Conservation (phyloP, 805 yeast genomes). For the Pichia cephalocereana region DNA sequence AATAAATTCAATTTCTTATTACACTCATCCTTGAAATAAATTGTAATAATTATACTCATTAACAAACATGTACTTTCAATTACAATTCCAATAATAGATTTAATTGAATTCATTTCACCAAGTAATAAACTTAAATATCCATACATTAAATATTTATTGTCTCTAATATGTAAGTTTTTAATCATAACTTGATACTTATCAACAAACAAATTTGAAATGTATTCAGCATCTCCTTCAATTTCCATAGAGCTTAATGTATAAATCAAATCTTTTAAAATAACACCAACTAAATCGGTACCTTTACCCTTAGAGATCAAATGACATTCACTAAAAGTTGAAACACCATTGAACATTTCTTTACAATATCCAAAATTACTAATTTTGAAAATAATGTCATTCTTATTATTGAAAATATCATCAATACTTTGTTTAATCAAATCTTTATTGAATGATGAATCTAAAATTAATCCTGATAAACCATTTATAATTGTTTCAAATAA, state of each 20-base stretch:
- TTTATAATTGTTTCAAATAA: neutral
- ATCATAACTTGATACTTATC: conserved; percentile 24
- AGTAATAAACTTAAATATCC: conserved; percentile 2
- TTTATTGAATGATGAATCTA: conserved; percentile 36
- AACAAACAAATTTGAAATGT: conserved; percentile 33
- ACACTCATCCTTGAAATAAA: conserved; percentile 3
- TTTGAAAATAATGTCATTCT: conserved; percentile 29
- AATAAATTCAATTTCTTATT: neutral
- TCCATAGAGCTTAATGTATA: conserved; percentile 24
- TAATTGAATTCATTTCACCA: neutral
- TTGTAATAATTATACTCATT: neutral
- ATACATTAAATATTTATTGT: neutral
- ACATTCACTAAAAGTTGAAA: neutral
- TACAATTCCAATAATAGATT: neutral
- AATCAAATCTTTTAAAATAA: conserved; percentile 43
- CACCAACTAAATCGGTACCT: conserved; percentile 33
- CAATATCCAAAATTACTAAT: conserved; percentile 44
- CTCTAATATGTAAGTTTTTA: neutral
- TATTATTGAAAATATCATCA: conserved; percentile 34
- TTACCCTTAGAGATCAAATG: conserved; percentile 3
- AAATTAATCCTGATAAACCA: conserved; percentile 21
- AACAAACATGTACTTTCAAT: conserved; percentile 1
- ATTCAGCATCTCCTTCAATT: conserved; percentile 29
- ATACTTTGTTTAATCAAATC: conserved; percentile 12
- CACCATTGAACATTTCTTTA: conserved; percentile 16